Evolutionary conservation across 2,329 filamentous ascomycete species (phyloP), one percentile per base, ranked within the genome.

Genomic region (Microsporum audouinii): DNA sequence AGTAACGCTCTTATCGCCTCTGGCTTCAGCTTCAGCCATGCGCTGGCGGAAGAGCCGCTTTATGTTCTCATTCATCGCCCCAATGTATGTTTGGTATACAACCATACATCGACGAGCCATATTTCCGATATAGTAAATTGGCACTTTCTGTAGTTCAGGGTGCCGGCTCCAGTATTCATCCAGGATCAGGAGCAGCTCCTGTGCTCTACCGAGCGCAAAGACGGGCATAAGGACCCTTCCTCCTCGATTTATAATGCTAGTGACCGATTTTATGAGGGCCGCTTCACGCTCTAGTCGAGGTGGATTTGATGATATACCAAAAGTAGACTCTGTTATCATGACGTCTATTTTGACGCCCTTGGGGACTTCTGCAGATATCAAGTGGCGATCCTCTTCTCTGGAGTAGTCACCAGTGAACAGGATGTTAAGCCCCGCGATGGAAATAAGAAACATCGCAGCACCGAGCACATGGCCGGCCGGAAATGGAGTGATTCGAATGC

Each of bases 41-140:
- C 90, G 85, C 73, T 95, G 91, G 59, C 88, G 83, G 75, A 96
- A 96, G n/a, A 96, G 82, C 8, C 89, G 84, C 73, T 96, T 96
- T 78, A 99, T 97, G 69, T 96, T 97, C 70, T 97, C 92, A 72
- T 99, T 99, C 94, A 99, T 99, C 60, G 91, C 91, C 57, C 91
- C 90, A 57, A 97, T 90, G 69, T 97, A 99, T 1, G 94, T 99
- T 73, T 97, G 94, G 71, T 99, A 99, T 2, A 97, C 91, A 34
- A 96, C 84, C 94, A 99, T 99, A 77, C 94, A 99, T 75, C 96
- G 94, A 64, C 92, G 82, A 0, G 94, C 94, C 47, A 97, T 83
- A 69, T 95, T 96, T 68, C 89, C 94, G 60, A 95, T 95, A 73
- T 97, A 99, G 78, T 97, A 99, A 64, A 99, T 97, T 3, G 94